phyloP scores from a whole-genome alignment of 768 basidiomycete genomes.

The Rhizopogon sp. region DNA sequence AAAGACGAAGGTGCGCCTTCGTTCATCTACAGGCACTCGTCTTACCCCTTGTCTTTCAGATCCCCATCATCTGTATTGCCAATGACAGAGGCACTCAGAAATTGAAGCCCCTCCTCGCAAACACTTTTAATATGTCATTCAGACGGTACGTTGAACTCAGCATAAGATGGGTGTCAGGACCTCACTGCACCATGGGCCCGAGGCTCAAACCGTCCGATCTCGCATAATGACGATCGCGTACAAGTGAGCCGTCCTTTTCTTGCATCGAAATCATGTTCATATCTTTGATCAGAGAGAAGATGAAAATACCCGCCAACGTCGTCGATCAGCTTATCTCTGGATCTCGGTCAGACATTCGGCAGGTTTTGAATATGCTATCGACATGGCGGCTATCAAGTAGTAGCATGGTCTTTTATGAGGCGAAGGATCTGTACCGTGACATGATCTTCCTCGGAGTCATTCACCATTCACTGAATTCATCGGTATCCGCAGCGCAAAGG shows the following conservation, averaged over 20 bases:
- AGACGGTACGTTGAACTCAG: conserved; percentile 47
- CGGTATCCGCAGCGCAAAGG: conserved; percentile 51
- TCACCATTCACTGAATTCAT: not conserved
- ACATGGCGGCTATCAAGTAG: conserved; percentile 88
- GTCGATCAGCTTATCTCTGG: conserved; percentile 88
- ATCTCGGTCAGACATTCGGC: conserved; percentile 93
- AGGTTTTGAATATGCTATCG: conserved; percentile 96
- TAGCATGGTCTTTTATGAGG: conserved; percentile 86
- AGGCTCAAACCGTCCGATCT: conserved; percentile 71
- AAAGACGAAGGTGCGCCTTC: conserved; percentile 69
- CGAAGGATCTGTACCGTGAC: conserved; percentile 87
- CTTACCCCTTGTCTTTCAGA: conserved; percentile 36
- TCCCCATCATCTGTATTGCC: conserved; percentile 96
- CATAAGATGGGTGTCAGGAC: not conserved
- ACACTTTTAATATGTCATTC: conserved; percentile 75
- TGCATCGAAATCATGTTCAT: not conserved
- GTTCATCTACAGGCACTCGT: not conserved
- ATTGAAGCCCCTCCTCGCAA: conserved; percentile 75
- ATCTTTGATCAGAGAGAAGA: conserved; percentile 62
- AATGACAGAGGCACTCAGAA: conserved; percentile 88
- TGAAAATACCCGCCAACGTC: conserved; percentile 89
- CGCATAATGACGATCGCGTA: conserved; percentile 82
- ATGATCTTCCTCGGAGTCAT: conserved; percentile 21
- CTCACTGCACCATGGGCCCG: conserved; percentile 50
- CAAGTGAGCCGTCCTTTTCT: conserved; percentile 55